Conservation (phyloP, 352 stramenopile species). For the Globisporangium paroecandrum region DNA sequence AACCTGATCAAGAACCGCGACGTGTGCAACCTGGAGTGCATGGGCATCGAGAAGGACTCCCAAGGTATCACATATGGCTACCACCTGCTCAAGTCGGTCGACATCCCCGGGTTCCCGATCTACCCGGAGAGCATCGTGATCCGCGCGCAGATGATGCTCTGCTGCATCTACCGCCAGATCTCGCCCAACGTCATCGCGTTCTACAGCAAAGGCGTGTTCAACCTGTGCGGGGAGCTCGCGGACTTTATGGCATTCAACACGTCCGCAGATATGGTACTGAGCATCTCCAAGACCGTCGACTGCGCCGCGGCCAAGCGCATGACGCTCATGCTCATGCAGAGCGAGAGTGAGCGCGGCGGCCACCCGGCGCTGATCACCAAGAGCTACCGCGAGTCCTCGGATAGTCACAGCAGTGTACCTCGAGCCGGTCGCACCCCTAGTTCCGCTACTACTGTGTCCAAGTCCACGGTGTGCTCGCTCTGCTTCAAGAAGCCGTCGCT, state of each 20-base stretch:
- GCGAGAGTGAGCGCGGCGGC: constrained; percentile 5
- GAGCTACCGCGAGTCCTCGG: constrained; percentile 2
- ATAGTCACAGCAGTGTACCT: background rate
- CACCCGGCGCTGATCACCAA: background rate
- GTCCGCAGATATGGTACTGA: constrained; percentile 37
- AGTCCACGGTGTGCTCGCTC: constrained; percentile 16
- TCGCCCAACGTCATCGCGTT: constrained; percentile 32
- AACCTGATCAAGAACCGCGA: constrained; percentile 44
- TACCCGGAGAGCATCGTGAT: constrained; percentile 32
- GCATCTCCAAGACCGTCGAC: constrained; percentile 29
- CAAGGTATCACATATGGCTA: constrained; percentile 39
- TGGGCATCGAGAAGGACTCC: constrained; percentile 33
- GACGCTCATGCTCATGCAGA: constrained; percentile 31
- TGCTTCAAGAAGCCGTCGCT: constrained; percentile 20
- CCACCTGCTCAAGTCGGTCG: constrained; percentile 50
- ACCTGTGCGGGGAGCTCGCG: constrained; percentile 40
- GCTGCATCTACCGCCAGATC: constrained; percentile 55
- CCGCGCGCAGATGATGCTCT: constrained; percentile 50
- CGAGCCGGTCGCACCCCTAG: background rate
- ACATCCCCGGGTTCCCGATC: constrained; percentile 33
- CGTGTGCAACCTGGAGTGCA: constrained; percentile 46
- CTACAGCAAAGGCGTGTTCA: constrained; percentile 55
- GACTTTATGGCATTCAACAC: constrained; percentile 44
- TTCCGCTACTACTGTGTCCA: background rate
- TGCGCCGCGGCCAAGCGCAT: constrained; percentile 43